These are phyloP conservation scores for Russula brevipes DNA, from an alignment of 768 basidiomycete species.

Conservation along the genomic window DNA sequence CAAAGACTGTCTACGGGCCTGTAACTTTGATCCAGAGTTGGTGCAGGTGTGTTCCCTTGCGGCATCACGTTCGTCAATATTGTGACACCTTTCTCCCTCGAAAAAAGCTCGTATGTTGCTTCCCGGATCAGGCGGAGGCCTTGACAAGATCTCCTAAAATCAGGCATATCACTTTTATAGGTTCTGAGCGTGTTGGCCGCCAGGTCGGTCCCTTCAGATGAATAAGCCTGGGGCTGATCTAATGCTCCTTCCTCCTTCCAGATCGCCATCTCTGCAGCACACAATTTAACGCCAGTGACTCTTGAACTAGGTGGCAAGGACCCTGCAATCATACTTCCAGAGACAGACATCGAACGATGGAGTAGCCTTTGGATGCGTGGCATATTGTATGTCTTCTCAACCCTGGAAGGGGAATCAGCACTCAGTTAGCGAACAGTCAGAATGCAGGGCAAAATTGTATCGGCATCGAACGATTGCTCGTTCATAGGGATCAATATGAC, in stretches of 20 bases:
- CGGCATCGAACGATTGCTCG: constrained; percentile 89
- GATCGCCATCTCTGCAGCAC: constrained; percentile 80
- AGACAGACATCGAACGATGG: constrained; percentile 78
- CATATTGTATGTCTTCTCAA: constrained; percentile 61
- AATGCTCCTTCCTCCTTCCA: constrained; percentile 30
- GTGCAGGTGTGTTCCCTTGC: constrained; percentile 57
- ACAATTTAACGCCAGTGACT: constrained; percentile 84
- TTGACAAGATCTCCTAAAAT: constrained; percentile 75
- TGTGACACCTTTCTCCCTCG: neutral
- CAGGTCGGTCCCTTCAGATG: constrained; percentile 42
- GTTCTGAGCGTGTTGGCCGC: constrained; percentile 72
- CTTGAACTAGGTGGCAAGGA: constrained; percentile 96
- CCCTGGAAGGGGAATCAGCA: neutral
- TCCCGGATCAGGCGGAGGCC: constrained; percentile 78
- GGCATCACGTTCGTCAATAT: neutral
- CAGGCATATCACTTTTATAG: constrained; percentile 94
- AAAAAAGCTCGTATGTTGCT: constrained; percentile 74
- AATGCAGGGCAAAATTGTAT: constrained; percentile 96
- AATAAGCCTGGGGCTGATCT: constrained; percentile 1
- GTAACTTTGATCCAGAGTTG: constrained; percentile 78
- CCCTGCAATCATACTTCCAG: constrained; percentile 83
- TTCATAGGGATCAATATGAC: constrained; percentile 73
- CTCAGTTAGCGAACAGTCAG: constrained; percentile 49
- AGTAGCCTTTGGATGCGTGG: constrained; percentile 84
- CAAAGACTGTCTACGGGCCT: constrained; percentile 65